phyloP scores from a whole-genome alignment of 805 yeast species.

The Dipodascus albidus region DNA sequence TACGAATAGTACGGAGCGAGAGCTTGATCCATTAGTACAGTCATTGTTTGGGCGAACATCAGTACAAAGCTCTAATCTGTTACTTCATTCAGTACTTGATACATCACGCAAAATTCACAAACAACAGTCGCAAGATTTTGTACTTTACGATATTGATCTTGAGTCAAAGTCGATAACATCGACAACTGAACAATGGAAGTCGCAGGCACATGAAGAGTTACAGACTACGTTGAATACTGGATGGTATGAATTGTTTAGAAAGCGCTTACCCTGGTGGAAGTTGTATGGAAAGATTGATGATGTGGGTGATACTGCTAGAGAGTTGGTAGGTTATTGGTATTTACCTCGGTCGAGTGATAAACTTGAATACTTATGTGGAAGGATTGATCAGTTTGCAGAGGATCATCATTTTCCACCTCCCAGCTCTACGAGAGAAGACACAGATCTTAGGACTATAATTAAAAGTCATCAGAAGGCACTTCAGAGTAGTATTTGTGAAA shows the following conservation, averaged over 20 bases:
- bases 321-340: conserved; percentile 12
- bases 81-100: not conserved
- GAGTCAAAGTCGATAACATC: not conserved
- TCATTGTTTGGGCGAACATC: not conserved
- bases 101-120: not conserved
- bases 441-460: not conserved
- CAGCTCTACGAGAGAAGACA: not conserved
- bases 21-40: not conserved
- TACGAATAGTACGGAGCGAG: not conserved
- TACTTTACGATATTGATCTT: not conserved
- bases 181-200: conserved; percentile 21
- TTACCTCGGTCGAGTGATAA: conserved; percentile 21
- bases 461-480: conserved; percentile 5
- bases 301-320: conserved; percentile 17
- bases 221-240: conserved; percentile 21
- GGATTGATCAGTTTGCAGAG: conserved; percentile 16
- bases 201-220: conserved; percentile 27
- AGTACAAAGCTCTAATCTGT: not conserved
- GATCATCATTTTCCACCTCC: conserved; percentile 6
- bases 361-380: conserved; percentile 24
- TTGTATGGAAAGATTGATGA: conserved; percentile 28
- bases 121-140: not conserved
- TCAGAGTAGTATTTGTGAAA: conserved; percentile 7
- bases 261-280: conserved; percentile 27
- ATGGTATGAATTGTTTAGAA: not conserved